These are phyloP conservation scores for Drechslera avenae DNA, from an alignment of 2,329 filamentous ascomycete genomes.

Conservation along the genomic window DNA sequence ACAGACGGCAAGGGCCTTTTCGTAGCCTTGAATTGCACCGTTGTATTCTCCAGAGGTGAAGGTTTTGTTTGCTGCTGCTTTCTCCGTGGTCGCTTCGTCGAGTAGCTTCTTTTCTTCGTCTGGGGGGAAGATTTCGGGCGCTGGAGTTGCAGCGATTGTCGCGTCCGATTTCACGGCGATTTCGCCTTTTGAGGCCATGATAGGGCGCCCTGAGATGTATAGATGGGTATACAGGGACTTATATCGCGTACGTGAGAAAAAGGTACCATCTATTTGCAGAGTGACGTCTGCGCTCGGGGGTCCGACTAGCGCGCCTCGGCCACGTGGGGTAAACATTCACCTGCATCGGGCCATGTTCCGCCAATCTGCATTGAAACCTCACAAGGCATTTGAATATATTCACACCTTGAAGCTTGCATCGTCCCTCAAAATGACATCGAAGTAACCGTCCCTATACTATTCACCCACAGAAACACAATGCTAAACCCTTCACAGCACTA, in stretches of 20 bases:
- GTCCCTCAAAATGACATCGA: constrained; percentile 21
- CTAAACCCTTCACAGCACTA: constrained; percentile 13
- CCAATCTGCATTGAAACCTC: constrained; percentile 6
- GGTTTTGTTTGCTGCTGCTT: constrained; percentile 77
- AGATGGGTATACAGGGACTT: too few relatives aligned
- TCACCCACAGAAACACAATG: background rate
- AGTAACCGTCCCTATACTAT: constrained; percentile 5
- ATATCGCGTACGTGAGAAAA: background rate
- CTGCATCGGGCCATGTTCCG: constrained; percentile 1
- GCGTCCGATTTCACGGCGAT: constrained; percentile 6
- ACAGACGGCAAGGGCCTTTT: constrained; percentile 76
- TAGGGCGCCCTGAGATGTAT: background rate
- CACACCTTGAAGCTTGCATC: background rate
- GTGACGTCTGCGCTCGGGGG: constrained; percentile 26
- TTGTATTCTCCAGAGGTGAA: constrained; percentile 75
- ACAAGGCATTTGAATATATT: background rate
- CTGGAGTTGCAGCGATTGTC: constrained; percentile 4
- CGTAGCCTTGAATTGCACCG: constrained; percentile 81
- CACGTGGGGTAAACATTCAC: constrained; percentile 29
- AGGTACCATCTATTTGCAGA: constrained; percentile 21
- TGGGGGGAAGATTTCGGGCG: constrained; percentile 37
- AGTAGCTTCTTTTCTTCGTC: constrained; percentile 60
- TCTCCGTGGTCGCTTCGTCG: constrained; percentile 72
- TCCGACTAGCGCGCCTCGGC: constrained; percentile 22
- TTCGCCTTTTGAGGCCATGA: constrained; percentile 15